A percentile compares a stretch with the other conserved stretches of the same genome.
phyloP scores from a whole-genome alignment of 768 basidiomycete genomes.

The Boletus sensibilis region DNA sequence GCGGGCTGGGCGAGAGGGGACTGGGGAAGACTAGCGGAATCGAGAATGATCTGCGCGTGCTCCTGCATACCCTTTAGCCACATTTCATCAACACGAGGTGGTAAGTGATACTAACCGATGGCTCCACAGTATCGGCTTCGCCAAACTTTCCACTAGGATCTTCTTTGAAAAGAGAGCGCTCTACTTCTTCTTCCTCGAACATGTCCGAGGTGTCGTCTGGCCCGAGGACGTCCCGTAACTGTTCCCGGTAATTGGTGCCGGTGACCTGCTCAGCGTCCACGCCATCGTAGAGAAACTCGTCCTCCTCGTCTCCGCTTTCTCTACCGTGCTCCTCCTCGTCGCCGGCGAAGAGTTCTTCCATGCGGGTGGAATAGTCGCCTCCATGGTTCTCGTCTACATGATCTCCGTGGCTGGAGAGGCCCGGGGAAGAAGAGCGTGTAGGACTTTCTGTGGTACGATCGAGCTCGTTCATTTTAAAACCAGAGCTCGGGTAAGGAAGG shows the following conservation, averaged over 20 bases:
- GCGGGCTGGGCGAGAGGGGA: constrained; percentile 34
- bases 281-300: constrained; percentile 72
- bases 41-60: constrained; percentile 37
- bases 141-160: constrained; percentile 34
- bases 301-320: constrained; percentile 53
- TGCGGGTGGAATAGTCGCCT: constrained; percentile 27
- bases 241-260: constrained; percentile 59
- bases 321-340: constrained; percentile 43
- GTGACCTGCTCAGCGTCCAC: constrained; percentile 52
- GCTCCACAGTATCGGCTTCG: constrained; percentile 19
- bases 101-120: constrained; percentile 33
- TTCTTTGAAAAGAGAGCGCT: constrained; percentile 44
- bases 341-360: constrained; percentile 35
- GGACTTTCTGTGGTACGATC: neutral
- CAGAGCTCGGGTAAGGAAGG: neutral
- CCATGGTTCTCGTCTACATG: constrained; percentile 23
- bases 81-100: constrained; percentile 18
- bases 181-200: constrained; percentile 46
- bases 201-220: constrained; percentile 55
- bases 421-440: constrained; percentile 8
- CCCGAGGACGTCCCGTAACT: constrained; percentile 71
- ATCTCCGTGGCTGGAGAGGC: constrained; percentile 20
- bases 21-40: constrained; percentile 41
- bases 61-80: constrained; percentile 31
- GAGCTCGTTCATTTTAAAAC: constrained; percentile 11